Conservation (phyloP, 1,284 basidiomycete species). For the Pseudozyma pruni region DNA sequence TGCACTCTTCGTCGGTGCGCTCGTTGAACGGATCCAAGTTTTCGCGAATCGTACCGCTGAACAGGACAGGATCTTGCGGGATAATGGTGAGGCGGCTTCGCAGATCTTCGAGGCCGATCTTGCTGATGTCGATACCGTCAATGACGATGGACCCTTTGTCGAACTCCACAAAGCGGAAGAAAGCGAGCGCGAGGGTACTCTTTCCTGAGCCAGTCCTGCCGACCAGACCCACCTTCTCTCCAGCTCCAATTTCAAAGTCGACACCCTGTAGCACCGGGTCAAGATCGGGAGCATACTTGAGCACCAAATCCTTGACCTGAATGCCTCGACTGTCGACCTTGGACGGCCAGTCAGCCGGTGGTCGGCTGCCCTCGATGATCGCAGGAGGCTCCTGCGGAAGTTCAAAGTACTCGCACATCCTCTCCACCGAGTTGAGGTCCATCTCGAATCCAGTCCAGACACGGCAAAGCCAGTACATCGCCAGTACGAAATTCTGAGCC, state of each 20-base stretch:
- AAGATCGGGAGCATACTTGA: constrained; percentile 71
- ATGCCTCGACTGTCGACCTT: constrained; percentile 67
- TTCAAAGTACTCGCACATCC: constrained; percentile 69
- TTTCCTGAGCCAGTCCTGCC: constrained; percentile 73
- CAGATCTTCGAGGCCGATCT: constrained; percentile 70
- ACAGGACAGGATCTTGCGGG: constrained; percentile 67
- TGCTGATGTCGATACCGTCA: constrained; percentile 69
- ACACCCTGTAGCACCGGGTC: constrained; percentile 71
- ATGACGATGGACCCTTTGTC: constrained; percentile 48
- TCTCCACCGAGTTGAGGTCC: constrained; percentile 71
- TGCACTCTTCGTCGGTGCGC: constrained; percentile 49
- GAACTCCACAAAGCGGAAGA: constrained; percentile 61
- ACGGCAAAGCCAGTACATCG: constrained; percentile 69
- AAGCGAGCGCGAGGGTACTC: constrained; percentile 59
- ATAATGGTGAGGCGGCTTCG: constrained; percentile 72
- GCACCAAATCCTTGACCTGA: constrained; percentile 69
- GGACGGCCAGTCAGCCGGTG: constrained; percentile 71
- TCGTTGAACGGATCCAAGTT: constrained; percentile 57
- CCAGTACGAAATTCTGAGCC: constrained; percentile 61
- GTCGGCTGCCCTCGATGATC: constrained; percentile 60
- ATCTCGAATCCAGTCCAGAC: constrained; percentile 66
- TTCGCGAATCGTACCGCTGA: constrained; percentile 58
- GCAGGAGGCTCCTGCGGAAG: constrained; percentile 69
- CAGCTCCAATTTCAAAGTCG: constrained; percentile 72
- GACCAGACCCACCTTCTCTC: constrained; percentile 86